Evolutionary conservation across 2,329 filamentous ascomycete genomes (phyloP).

Genomic region (Penicillium sp.): DNA sequence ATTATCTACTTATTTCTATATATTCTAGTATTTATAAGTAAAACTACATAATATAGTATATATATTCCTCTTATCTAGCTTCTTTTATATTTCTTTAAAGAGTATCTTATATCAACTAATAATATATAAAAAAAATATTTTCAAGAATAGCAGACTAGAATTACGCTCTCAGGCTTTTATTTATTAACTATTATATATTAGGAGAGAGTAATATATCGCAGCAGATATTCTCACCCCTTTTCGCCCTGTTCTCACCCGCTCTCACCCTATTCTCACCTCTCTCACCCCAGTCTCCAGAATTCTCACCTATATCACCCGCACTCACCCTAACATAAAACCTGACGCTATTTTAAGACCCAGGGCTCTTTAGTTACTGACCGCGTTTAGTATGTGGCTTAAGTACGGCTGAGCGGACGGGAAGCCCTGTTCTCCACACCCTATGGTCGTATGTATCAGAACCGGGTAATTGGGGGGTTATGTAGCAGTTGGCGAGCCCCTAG

Average conservation of each 20-base stretch:
- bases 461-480: no score
- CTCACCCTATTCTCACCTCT: slow-evolving; percentile 11
- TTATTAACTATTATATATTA: background rate
- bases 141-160: background rate
- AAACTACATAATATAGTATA: slow-evolving; percentile 13
- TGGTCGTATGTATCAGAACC: no score
- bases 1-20: slow-evolving; percentile 9
- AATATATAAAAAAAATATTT: background rate
- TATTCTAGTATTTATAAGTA: slow-evolving; percentile 10
- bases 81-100: slow-evolving; percentile 6
- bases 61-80: slow-evolving; percentile 9
- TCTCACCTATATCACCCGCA: no score
- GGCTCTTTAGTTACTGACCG: no score
- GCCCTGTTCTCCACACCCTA: no score
- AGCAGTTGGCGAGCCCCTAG: no score
- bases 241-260: slow-evolving; percentile 8
- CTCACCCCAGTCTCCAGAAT: no score
- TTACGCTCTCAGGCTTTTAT: background rate
- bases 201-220: background rate
- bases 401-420: no score
- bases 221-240: slow-evolving; percentile 5
- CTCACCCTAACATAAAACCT: no score
- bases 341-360: no score
- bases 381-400: no score
- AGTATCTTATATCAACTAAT: background rate